Evolutionary conservation across 1,284 basidiomycete genomes (phyloP).

Genomic region (Sphaerobolus stellatus): DNA sequence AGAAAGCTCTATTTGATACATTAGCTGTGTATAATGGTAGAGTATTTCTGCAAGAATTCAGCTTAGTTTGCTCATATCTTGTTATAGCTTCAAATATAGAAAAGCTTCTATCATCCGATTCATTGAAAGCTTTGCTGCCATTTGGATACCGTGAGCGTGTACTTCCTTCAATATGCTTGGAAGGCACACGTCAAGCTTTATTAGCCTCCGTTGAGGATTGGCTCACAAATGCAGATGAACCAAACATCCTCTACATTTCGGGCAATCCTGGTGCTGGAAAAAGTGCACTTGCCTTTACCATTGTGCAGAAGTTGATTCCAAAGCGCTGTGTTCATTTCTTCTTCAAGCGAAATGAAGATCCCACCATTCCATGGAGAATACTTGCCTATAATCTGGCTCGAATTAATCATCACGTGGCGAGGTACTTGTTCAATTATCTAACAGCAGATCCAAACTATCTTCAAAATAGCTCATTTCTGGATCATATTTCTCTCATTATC

Average conservation of each 20-base stretch:
- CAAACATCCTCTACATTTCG: conserved; percentile 31
- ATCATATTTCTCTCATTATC: too few species aligned
- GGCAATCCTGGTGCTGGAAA: conserved; percentile 32
- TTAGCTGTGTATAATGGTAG: not conserved
- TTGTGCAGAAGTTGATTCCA: conserved; percentile 17
- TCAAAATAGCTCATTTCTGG: not conserved
- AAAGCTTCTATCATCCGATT: too few species aligned
- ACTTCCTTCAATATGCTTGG: too few species aligned
- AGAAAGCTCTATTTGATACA: not conserved
- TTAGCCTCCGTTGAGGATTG: conserved; percentile 23
- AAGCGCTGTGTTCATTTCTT: conserved; percentile 24
- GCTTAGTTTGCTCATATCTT: not conserved
- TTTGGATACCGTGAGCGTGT: not conserved
- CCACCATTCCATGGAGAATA: conserved; percentile 19
- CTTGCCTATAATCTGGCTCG: conserved; percentile 15
- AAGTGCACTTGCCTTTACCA: conserved; percentile 23
- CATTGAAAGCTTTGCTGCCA: too few species aligned
- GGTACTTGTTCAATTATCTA: conserved; percentile 7
- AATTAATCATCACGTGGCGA: conserved; percentile 19
- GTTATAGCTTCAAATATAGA: not conserved
- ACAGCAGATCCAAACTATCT: not conserved
- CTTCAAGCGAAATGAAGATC: conserved; percentile 29
- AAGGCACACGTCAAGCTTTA: conserved; percentile 27
- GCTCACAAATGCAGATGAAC: conserved; percentile 19
- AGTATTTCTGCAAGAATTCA: not conserved